phyloP scores from a whole-genome alignment of 2,329 filamentous ascomycete genomes.

The Clonostachys rhizophaga region DNA sequence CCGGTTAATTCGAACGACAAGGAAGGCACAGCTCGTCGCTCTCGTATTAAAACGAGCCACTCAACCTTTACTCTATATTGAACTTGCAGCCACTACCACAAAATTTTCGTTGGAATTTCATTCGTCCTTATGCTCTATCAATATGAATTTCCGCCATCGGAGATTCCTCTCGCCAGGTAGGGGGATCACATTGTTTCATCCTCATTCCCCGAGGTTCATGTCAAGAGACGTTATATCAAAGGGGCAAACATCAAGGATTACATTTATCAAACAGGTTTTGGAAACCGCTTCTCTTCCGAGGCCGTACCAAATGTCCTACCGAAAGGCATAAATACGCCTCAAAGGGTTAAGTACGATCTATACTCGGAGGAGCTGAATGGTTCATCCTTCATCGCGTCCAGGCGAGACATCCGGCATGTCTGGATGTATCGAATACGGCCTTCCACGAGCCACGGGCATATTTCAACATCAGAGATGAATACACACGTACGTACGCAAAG shows the following conservation, averaged over 20 bases:
- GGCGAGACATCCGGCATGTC: slow-evolving; percentile 20
- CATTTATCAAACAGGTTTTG: slow-evolving; percentile 53
- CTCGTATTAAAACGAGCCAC: too few relatives aligned
- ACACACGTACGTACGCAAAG: background rate
- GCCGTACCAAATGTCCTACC: slow-evolving; percentile 38
- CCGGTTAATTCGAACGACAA: too few relatives aligned
- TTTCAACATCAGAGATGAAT: background rate
- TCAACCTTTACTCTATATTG: too few relatives aligned
- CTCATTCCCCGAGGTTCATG: slow-evolving; percentile 7
- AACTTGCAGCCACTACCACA: too few relatives aligned
- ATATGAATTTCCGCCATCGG: too few relatives aligned
- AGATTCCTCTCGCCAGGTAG: too few relatives aligned
- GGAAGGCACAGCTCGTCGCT: too few relatives aligned
- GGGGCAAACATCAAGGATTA: slow-evolving; percentile 24
- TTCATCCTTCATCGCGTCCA: slow-evolving; percentile 22
- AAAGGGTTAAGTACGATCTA: slow-evolving; percentile 32
- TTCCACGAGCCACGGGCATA: slow-evolving; percentile 18
- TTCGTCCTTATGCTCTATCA: too few relatives aligned
- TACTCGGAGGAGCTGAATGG: slow-evolving; percentile 45
- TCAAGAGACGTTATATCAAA: background rate
- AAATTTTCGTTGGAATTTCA: too few relatives aligned
- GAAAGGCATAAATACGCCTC: slow-evolving; percentile 35
- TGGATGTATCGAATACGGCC: slow-evolving; percentile 26
- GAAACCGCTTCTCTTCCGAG: slow-evolving; percentile 42
- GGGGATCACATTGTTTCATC: background rate